These are phyloP conservation scores for Sordariomycetes sp. DNA, from an alignment of 2,329 filamentous ascomycete species.

Conservation along the genomic window DNA sequence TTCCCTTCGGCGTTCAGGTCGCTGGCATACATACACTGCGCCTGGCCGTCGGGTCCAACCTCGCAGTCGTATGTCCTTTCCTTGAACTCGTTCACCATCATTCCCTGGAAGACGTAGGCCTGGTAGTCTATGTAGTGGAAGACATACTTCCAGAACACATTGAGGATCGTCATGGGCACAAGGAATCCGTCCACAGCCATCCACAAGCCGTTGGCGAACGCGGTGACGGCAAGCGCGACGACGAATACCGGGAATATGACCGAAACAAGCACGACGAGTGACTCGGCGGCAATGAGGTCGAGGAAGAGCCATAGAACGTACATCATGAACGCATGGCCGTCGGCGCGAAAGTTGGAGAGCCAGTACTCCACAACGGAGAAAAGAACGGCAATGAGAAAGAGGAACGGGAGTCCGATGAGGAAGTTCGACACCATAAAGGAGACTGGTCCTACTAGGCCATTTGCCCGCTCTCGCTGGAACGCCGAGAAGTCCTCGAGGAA, in stretches of 20 bases:
- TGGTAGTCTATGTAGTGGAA: constrained; percentile 89
- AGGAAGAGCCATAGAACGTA: constrained; percentile 82
- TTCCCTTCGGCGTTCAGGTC: constrained; percentile 52
- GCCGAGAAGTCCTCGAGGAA: constrained; percentile 69
- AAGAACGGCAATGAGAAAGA: constrained; percentile 66
- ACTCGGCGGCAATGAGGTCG: constrained; percentile 72
- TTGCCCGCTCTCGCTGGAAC: constrained; percentile 68
- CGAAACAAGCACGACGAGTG: constrained; percentile 67
- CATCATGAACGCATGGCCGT: constrained; percentile 58
- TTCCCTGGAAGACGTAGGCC: constrained; percentile 76
- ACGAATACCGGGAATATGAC: constrained; percentile 71
- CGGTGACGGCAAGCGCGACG: constrained; percentile 64
- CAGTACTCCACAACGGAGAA: constrained; percentile 73
- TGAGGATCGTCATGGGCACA: constrained; percentile 60
- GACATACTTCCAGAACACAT: constrained; percentile 77
- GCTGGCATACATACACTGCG: constrained; percentile 62
- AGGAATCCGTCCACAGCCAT: constrained; percentile 81
- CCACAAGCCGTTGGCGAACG: constrained; percentile 83
- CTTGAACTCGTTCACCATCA: constrained; percentile 86
- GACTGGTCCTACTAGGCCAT: constrained; percentile 68
- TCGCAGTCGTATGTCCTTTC: constrained; percentile 52
- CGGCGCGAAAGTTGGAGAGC: constrained; percentile 63
- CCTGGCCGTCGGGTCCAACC: constrained; percentile 20
- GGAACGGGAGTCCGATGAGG: constrained; percentile 68
- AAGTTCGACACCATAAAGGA: constrained; percentile 72